Evolutionary conservation across 352 stramenopile species (phyloP).

Genomic region (Plasmopara viticola): DNA sequence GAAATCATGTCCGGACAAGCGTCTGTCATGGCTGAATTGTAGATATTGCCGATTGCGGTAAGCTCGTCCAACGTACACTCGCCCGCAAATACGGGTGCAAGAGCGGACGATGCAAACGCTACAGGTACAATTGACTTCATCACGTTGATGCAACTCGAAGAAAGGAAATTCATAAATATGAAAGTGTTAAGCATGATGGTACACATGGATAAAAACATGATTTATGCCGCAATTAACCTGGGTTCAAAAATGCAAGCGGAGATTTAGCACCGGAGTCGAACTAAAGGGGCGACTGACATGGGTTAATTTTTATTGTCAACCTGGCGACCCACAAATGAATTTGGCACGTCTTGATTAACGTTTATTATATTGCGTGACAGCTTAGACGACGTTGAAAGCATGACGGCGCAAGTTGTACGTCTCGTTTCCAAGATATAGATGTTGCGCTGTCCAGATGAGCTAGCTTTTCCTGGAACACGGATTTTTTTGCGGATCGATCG

Average conservation of each 20-base stretch:
- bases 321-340: too few relatives aligned
- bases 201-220: not conserved
- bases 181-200: not conserved
- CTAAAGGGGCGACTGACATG: too few relatives aligned
- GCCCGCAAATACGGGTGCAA: constrained; percentile 1
- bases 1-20: constrained; percentile 12
- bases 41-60: constrained; percentile 10
- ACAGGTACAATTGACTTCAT: constrained; percentile 13
- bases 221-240: not conserved
- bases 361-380: too few relatives aligned
- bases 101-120: not conserved
- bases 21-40: constrained; percentile 9
- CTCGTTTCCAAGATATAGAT: too few relatives aligned
- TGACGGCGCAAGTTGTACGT: too few relatives aligned
- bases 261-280: too few relatives aligned
- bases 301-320: too few relatives aligned
- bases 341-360: too few relatives aligned
- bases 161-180: constrained; percentile 10
- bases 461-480: too few relatives aligned
- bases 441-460: too few relatives aligned
- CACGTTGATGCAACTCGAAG: not conserved
- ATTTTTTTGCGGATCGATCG: too few relatives aligned
- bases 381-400: too few relatives aligned
- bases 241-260: not conserved
- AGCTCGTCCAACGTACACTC: constrained; percentile 20